phyloP scores from a whole-genome alignment of 2,329 filamentous ascomycete species.

The Paecilomyces fulvus region DNA sequence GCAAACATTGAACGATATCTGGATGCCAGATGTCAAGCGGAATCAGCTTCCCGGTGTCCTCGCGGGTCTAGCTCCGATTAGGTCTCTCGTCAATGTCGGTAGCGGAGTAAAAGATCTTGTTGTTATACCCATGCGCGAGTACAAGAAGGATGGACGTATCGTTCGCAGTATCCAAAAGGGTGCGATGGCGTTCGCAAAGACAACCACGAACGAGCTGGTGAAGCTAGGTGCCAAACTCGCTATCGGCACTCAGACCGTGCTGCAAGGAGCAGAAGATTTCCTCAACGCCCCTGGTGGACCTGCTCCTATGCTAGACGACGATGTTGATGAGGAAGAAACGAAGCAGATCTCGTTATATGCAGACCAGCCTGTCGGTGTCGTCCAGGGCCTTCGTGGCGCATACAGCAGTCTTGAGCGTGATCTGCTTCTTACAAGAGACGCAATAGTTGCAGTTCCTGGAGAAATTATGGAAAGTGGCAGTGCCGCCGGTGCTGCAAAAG shows the following conservation, averaged over 20 bases:
- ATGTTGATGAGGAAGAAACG: slow-evolving; percentile 58
- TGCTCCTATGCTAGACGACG: slow-evolving; percentile 42
- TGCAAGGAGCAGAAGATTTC: slow-evolving; percentile 80
- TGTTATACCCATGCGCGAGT: slow-evolving; percentile 83
- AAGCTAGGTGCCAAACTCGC: slow-evolving; percentile 90
- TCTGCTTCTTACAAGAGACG: slow-evolving; percentile 76
- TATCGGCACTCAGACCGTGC: slow-evolving; percentile 85
- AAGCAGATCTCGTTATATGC: slow-evolving; percentile 87
- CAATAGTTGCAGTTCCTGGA: slow-evolving; percentile 86
- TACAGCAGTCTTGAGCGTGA: slow-evolving; percentile 78
- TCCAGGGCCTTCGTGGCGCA: slow-evolving; percentile 76
- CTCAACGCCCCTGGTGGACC: slow-evolving; percentile 37
- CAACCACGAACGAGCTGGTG: slow-evolving; percentile 88
- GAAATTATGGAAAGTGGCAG: slow-evolving; percentile 82
- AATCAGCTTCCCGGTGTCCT: slow-evolving; percentile 86
- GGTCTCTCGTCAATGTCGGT: slow-evolving; percentile 83
- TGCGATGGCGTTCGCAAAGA: slow-evolving; percentile 79
- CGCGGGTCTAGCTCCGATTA: slow-evolving; percentile 80
- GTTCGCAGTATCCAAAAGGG: slow-evolving; percentile 90
- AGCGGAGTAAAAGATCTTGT: slow-evolving; percentile 79
- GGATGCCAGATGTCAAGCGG: slow-evolving; percentile 84
- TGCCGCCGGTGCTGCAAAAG: slow-evolving; percentile 70
- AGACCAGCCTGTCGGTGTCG: slow-evolving; percentile 81
- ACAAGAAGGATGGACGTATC: slow-evolving; percentile 85
- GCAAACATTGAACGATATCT: slow-evolving; percentile 85